A percentile compares a stretch with the other conserved stretches of the same genome.
These are phyloP conservation scores for Fimicolochytrium jonesii DNA, from an alignment of 192 early-diverging fungal species.

Conservation along the genomic window DNA sequence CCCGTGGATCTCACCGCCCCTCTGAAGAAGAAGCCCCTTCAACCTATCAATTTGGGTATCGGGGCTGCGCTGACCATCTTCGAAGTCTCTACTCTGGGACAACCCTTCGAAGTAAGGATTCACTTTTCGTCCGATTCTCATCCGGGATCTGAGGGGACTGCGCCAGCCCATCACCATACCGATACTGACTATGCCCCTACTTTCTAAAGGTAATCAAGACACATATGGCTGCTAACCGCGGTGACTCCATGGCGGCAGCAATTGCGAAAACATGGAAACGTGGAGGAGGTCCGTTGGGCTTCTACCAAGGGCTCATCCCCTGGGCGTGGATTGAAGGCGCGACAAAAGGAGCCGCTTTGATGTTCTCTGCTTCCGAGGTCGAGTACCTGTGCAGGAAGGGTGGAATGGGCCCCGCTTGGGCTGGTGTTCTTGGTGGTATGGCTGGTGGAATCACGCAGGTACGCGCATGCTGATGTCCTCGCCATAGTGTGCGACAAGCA, in stretches of 20 bases:
- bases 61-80: conserved; percentile 72
- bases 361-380: conserved; percentile 70
- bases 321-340: conserved; percentile 73
- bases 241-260: conserved; percentile 68
- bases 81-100: conserved; percentile 90
- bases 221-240: conserved; percentile 72
- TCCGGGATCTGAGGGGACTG: too few relatives aligned
- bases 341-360: conserved; percentile 74
- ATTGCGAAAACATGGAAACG: conserved; percentile 74
- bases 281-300: conserved; percentile 78
- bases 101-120: conserved; percentile 66
- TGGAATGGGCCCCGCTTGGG: conserved; percentile 27
- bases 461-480: too few relatives aligned
- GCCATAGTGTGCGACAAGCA: too few relatives aligned
- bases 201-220: conserved; percentile 35
- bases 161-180: too few relatives aligned
- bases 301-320: conserved; percentile 90
- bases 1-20: conserved; percentile 13
- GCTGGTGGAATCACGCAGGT: conserved; percentile 88
- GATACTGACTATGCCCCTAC: too few relatives aligned
- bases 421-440: conserved; percentile 92
- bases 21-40: conserved; percentile 64
- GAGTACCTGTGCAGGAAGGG: conserved; percentile 48
- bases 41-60: conserved; percentile 79
- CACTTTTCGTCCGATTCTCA: too few relatives aligned